These are phyloP conservation scores for Stachybotrys elegans DNA, from an alignment of 2,329 filamentous ascomycete genomes.

Conservation along the genomic window DNA sequence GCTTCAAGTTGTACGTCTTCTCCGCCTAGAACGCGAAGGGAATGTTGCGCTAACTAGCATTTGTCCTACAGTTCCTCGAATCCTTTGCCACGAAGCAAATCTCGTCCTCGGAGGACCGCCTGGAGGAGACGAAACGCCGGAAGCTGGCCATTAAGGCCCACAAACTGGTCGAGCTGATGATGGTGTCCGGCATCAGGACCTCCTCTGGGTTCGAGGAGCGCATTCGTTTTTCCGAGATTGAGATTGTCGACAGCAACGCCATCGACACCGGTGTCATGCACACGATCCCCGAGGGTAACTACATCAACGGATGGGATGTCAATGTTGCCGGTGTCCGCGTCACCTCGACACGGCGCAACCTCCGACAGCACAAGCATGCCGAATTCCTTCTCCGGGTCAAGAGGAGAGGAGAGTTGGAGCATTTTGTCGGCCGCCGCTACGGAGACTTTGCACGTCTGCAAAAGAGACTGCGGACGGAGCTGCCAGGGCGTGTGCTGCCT, in stretches of 20 bases:
- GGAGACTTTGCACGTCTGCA: constrained; percentile 81
- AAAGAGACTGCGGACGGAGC: constrained; percentile 72
- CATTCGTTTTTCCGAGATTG: constrained; percentile 93
- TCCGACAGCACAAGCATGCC: constrained; percentile 87
- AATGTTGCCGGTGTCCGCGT: constrained; percentile 89
- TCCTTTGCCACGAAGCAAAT: constrained; percentile 97
- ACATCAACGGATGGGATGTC: constrained; percentile 89
- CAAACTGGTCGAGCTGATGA: constrained; percentile 97
- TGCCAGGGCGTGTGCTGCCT: constrained; percentile 86
- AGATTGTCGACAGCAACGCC: constrained; percentile 89
- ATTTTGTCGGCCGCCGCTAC: constrained; percentile 80
- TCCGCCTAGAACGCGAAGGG: background rate
- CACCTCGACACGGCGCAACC: constrained; percentile 74
- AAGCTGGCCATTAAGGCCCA: constrained; percentile 91
- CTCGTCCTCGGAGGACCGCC: constrained; percentile 89
- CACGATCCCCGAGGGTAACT: constrained; percentile 84
- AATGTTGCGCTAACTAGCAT: constrained; percentile 1
- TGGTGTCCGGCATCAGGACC: constrained; percentile 95
- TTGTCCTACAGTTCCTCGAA: constrained; percentile 69
- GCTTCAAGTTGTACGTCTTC: constrained; percentile 68
- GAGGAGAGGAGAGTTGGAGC: constrained; percentile 66
- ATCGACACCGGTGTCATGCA: constrained; percentile 86
- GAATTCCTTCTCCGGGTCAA: constrained; percentile 90
- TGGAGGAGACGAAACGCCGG: constrained; percentile 91
- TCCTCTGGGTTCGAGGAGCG: constrained; percentile 96